A percentile compares a stretch with the other conserved stretches of the same genome.
Evolutionary conservation across 768 basidiomycete genomes (phyloP).

Genomic region (Leccinum rimulosum): DNA sequence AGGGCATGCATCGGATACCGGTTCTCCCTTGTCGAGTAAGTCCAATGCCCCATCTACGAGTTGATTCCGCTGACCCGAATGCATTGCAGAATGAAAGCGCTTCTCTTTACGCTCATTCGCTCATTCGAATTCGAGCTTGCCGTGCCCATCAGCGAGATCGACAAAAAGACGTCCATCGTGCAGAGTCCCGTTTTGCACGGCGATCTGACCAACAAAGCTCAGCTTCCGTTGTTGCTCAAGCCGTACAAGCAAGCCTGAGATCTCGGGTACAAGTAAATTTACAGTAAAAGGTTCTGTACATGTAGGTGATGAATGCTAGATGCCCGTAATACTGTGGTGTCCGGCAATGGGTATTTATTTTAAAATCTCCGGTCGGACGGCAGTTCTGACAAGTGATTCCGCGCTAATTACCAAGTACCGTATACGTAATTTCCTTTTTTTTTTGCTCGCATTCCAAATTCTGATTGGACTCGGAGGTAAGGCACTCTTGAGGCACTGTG

Average conservation of each 20-base stretch:
- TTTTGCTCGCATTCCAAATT: too few species aligned
- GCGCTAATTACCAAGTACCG: too few species aligned
- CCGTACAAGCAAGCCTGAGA: background rate
- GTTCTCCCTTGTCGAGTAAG: constrained; percentile 60
- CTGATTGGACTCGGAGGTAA: too few species aligned
- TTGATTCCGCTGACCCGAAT: background rate
- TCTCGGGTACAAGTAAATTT: background rate
- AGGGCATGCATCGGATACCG: constrained; percentile 66
- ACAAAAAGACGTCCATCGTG: constrained; percentile 30
- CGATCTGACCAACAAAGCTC: constrained; percentile 38
- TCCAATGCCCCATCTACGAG: background rate
- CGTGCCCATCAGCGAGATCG: constrained; percentile 44
- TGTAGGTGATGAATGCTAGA: background rate
- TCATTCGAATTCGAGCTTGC: constrained; percentile 53
- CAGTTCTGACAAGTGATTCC: too few species aligned
- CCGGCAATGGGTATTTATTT: too few species aligned
- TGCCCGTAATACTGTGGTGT: too few species aligned
- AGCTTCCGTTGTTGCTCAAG: constrained; percentile 40
- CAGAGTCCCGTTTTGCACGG: constrained; percentile 43
- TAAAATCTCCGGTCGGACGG: too few species aligned
- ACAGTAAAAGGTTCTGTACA: background rate
- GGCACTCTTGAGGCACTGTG: too few species aligned
- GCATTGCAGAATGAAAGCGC: background rate
- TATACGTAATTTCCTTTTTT: too few species aligned
- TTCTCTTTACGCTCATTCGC: constrained; percentile 36